Evolutionary conservation across 2,329 filamentous ascomycete genomes (phyloP), one percentile per base, ranked within the genome.

Genomic region (Sporothrix mexicana): DNA sequence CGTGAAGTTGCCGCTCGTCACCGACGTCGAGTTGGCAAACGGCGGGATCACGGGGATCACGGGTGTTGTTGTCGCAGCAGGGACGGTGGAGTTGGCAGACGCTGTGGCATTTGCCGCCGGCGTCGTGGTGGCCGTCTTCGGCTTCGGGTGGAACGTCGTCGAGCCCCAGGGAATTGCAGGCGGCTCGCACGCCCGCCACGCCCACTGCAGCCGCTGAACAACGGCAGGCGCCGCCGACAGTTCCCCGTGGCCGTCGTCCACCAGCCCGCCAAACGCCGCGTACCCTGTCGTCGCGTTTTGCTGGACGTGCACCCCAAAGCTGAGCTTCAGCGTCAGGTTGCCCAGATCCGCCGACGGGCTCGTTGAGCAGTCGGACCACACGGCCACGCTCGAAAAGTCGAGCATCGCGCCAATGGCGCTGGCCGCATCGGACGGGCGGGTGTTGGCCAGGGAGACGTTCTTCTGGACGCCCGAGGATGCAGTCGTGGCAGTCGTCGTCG

Each of bases 191-290:
- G 55, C 36, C 23, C 62, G 59, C 70, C 70, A 72, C 3, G 62
- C 25, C 70, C 61, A 72, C 47, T 72, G 70, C 15, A 72, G 30
- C 20, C 36, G 45, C 61, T 71, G 70, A 5, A 66, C 57, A 12
- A 71, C 70, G 5, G 45, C 55, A 15, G 70, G 70, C 2, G 17
- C 10, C 2, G 30, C 45, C 25, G 51, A 43, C 3, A 72, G 67
- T 23, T 72, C 49, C 2, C 70, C 61, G 3, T 47, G 61, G n/a
- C 70, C 70, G 25, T 72, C 51, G 23, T 67, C 61, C 9, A 36
- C 62, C 10, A 72, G 45, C 1, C 70, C 70, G 2, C 70, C 49
- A 59, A 72, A 72, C 5, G 49, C 51, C 2, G 61, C 70, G 49
- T 67, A 72, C 1, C 61, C 62, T 1, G 41, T 41, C 1, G 41